These are phyloP conservation scores for Kwoniella heveanensis DNA, from an alignment of 768 basidiomycete genomes.

Conservation along the genomic window DNA sequence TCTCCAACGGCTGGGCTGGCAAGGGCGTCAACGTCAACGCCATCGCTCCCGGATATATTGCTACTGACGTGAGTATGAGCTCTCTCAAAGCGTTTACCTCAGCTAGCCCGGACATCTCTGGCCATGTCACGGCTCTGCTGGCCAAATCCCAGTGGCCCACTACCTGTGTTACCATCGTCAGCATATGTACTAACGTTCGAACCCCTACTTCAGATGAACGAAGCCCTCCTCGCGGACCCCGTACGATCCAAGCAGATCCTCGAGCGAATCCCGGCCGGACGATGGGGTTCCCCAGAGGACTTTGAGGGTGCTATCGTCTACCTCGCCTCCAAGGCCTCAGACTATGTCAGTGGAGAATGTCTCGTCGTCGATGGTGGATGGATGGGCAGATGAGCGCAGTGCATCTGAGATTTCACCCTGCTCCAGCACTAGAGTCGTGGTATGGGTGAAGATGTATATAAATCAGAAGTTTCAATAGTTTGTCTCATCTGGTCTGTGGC, in stretches of 20 bases:
- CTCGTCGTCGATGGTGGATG: conserved; percentile 73
- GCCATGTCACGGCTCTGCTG: no score
- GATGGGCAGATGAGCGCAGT: conserved; percentile 49
- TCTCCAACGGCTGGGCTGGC: conserved; percentile 90
- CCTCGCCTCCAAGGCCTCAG: conserved; percentile 68
- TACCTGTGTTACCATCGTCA: no score
- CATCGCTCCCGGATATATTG: conserved; percentile 84
- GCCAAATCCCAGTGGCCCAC: no score
- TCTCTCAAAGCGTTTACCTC: no score
- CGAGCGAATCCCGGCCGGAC: conserved; percentile 70
- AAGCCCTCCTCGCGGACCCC: conserved; percentile 67
- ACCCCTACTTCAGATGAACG: conserved; percentile 64
- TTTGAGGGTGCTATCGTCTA: conserved; percentile 74
- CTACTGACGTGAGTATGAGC: conserved; percentile 75
- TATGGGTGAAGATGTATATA: no score
- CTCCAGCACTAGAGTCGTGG: no score
- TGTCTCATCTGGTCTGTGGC: no score
- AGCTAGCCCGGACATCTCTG: no score
- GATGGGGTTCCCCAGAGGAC: conserved; percentile 73
- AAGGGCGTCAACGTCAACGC: conserved; percentile 86
- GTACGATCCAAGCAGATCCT: conserved; percentile 69
- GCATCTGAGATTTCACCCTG: neutral
- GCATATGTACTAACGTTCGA: no score
- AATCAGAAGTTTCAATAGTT: no score
- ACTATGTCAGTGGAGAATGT: conserved; percentile 73